Evolutionary conservation across 257 asterid genomes (phyloP).

Genomic region (Voacanga thouarsii): DNA sequence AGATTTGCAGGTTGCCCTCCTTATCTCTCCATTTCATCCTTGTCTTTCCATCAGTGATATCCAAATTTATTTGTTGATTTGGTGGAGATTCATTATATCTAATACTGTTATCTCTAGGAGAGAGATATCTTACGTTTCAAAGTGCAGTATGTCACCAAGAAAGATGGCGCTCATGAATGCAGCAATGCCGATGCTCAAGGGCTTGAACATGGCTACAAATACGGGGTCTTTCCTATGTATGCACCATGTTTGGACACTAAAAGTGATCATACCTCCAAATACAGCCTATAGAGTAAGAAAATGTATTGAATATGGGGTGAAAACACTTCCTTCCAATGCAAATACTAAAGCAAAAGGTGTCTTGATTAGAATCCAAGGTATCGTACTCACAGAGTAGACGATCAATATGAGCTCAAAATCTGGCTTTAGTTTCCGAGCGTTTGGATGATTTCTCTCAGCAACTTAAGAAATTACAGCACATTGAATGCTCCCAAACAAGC

Average conservation of each 20-base stretch:
- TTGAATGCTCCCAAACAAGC: conserved; percentile 13
- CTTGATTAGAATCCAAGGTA: background rate
- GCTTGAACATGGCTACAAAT: conserved; percentile 31
- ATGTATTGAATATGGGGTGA: background rate
- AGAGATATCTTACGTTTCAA: conserved; percentile 16
- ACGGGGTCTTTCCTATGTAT: conserved; percentile 28
- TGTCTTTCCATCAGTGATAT: too few species aligned
- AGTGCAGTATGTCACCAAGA: conserved; percentile 22
- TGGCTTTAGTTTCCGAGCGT: conserved; percentile 25
- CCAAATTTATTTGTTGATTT: too few species aligned
- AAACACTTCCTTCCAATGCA: background rate
- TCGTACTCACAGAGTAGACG: conserved; percentile 19
- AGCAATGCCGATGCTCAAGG: conserved; percentile 21
- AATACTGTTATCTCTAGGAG: too few species aligned
- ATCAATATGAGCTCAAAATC: conserved; percentile 20
- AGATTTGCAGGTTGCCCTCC: too few species aligned
- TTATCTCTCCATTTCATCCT: too few species aligned
- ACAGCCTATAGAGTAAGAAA: background rate
- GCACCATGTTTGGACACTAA: conserved; percentile 15
- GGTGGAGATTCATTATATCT: too few species aligned
- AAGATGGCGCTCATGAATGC: conserved; percentile 24
- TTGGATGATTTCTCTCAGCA: conserved; percentile 1
- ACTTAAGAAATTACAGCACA: background rate
- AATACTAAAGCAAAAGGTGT: background rate
- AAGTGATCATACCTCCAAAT: conserved; percentile 4